phyloP scores from a whole-genome alignment of 305 asterid species.

The Petunia hybrid region DNA sequence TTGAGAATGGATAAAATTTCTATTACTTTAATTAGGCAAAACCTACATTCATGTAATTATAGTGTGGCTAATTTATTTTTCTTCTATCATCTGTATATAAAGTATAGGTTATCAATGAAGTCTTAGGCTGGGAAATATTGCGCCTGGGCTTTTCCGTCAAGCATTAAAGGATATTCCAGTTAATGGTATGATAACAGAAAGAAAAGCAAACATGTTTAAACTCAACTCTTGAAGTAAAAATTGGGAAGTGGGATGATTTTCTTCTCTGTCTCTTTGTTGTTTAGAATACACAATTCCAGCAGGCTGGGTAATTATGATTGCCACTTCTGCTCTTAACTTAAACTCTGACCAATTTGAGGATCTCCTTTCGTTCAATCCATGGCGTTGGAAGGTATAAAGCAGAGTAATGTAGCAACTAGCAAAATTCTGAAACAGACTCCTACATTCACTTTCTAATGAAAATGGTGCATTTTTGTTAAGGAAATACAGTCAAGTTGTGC shows the following conservation, averaged over 20 bases:
- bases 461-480: conserved; percentile 31
- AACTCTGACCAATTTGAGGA: conserved; percentile 58
- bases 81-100: neutral
- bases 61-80: neutral
- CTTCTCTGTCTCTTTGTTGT: neutral
- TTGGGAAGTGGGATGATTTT: neutral
- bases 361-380: conserved; percentile 75
- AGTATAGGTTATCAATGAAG: conserved; percentile 75
- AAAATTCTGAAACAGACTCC: neutral
- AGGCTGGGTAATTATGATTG: conserved; percentile 82
- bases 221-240: neutral
- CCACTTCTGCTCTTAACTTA: conserved; percentile 74
- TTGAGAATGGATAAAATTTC: neutral
- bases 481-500: conserved; percentile 43
- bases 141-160: conserved; percentile 83
- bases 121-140: conserved; percentile 74
- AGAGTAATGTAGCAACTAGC: neutral
- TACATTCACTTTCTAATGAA: neutral
- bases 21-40: neutral
- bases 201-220: neutral
- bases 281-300: conserved; percentile 76
- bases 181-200: conserved; percentile 49
- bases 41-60: neutral
- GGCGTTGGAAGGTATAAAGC: conserved; percentile 72
- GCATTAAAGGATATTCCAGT: conserved; percentile 69